phyloP scores from a whole-genome alignment of 805 yeast genomes.

The Lachancea fermentati region DNA sequence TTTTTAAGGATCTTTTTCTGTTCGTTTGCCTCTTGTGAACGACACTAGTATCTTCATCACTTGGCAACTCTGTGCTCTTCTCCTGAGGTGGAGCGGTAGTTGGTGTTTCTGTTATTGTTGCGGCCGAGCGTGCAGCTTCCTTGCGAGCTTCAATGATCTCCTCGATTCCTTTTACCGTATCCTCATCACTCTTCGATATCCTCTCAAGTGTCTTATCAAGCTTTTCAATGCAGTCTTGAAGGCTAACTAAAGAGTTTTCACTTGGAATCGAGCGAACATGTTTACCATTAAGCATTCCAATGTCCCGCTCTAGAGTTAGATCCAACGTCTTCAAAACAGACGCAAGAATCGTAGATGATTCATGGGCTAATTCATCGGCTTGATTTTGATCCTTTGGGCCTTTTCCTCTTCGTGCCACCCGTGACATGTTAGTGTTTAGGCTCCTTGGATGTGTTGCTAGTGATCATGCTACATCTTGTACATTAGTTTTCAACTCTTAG shows the following conservation, averaged over 20 bases:
- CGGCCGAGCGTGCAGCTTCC: slow-evolving; percentile 2
- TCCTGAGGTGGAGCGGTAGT: not conserved
- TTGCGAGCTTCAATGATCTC: slow-evolving; percentile 7
- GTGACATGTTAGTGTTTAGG: slow-evolving; percentile 14
- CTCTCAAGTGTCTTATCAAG: slow-evolving; percentile 20
- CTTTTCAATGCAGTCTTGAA: slow-evolving; percentile 35
- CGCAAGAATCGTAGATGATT: slow-evolving; percentile 41
- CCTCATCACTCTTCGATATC: slow-evolving; percentile 21
- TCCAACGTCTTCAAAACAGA: slow-evolving; percentile 48
- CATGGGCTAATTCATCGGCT: slow-evolving; percentile 25
- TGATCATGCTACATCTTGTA: no score
- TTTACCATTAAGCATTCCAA: slow-evolving; percentile 60
- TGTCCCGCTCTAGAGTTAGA: slow-evolving; percentile 50
- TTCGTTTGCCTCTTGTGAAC: slow-evolving; percentile 12
- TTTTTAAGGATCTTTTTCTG: slow-evolving; percentile 13
- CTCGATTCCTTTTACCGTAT: slow-evolving; percentile 15
- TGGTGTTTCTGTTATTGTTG: slow-evolving; percentile 4
- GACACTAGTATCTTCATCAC: slow-evolving; percentile 20
- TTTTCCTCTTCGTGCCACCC: slow-evolving; percentile 28
- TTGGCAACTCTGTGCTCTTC: slow-evolving; percentile 11
- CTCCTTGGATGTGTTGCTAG: no score
- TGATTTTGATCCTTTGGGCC: slow-evolving; percentile 22
- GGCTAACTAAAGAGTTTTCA: slow-evolving; percentile 38
- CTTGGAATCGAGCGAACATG: slow-evolving; percentile 39
- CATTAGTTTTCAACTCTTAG: no score